Conservation (phyloP, 2,329 filamentous ascomycete species). For the Sporothrix schenckii region DNA sequence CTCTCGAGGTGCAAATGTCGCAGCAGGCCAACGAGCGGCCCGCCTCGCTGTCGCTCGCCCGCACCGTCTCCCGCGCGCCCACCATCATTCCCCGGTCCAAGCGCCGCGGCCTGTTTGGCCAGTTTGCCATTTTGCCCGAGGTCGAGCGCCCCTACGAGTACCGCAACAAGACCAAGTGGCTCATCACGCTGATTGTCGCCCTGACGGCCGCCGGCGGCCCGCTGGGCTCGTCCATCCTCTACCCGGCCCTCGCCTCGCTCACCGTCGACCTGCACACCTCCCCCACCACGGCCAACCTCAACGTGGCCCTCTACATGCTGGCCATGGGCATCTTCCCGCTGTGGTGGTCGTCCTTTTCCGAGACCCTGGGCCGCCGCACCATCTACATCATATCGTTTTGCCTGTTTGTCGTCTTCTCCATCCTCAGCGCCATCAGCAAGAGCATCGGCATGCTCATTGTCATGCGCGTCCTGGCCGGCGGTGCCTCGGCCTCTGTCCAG, state of each 20-base stretch:
- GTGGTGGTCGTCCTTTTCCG: conserved; percentile 85
- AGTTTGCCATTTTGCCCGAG: conserved; percentile 70
- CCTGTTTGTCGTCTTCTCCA: conserved; percentile 71
- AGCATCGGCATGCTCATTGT: conserved; percentile 75
- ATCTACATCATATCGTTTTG: conserved; percentile 77
- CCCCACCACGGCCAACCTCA: conserved; percentile 71
- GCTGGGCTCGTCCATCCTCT: conserved; percentile 81
- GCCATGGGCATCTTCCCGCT: conserved; percentile 81
- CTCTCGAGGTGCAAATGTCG: conserved; percentile 31
- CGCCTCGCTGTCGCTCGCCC: conserved; percentile 38
- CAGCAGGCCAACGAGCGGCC: conserved; percentile 13
- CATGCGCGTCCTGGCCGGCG: conserved; percentile 73
- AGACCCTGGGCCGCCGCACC: conserved; percentile 70
- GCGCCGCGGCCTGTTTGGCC: conserved; percentile 72
- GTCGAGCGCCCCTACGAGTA: conserved; percentile 77
- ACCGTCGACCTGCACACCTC: conserved; percentile 63
- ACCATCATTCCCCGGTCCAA: conserved; percentile 50
- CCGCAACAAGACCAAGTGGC: conserved; percentile 75
- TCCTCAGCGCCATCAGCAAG: conserved; percentile 68
- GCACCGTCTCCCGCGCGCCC: conserved; percentile 42
- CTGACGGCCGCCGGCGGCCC: conserved; percentile 77
- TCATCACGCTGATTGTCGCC: conserved; percentile 76
- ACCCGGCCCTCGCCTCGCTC: conserved; percentile 71
- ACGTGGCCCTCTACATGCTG: conserved; percentile 79
- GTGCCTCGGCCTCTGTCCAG: conserved; percentile 77